phyloP scores from a whole-genome alignment of 257 asterid genomes.

The Henckelia pumila region DNA sequence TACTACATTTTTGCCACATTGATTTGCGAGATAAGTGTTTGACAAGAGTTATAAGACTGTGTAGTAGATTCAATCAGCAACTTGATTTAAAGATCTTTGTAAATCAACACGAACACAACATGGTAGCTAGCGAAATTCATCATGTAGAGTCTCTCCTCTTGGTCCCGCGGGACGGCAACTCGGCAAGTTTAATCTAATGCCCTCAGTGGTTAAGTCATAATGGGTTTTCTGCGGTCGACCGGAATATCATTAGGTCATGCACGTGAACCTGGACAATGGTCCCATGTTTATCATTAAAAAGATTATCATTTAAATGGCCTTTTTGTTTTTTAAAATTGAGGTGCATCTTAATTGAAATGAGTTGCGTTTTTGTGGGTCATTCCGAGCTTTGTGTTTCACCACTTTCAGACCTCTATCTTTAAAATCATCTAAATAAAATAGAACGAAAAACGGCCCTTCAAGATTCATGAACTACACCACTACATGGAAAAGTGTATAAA shows the following conservation, averaged over 20 bases:
- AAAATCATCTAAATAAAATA: slow-evolving; percentile 24
- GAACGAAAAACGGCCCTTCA: slow-evolving; percentile 21
- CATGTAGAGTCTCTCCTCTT: background rate
- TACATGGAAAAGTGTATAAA: background rate
- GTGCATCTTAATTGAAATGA: background rate
- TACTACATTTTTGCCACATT: too few relatives aligned
- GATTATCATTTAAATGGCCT: background rate
- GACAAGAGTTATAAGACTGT: background rate
- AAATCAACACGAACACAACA: background rate
- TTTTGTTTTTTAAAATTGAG: too few relatives aligned
- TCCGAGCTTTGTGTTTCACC: slow-evolving; percentile 8
- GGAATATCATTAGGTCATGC: background rate
- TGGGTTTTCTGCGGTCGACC: background rate
- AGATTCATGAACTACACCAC: slow-evolving; percentile 19
- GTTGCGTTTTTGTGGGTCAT: background rate
- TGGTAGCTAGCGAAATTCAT: background rate
- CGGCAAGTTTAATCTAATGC: background rate
- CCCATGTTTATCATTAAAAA: background rate
- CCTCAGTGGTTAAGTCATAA: background rate
- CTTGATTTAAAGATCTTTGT: background rate
- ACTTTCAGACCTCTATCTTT: slow-evolving; percentile 38
- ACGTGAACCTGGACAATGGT: background rate
- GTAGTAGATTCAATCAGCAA: background rate
- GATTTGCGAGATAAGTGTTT: background rate
- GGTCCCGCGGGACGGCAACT: background rate